phyloP scores from a whole-genome alignment of 2,329 filamentous ascomycete genomes.

The Exophiala sp. region DNA sequence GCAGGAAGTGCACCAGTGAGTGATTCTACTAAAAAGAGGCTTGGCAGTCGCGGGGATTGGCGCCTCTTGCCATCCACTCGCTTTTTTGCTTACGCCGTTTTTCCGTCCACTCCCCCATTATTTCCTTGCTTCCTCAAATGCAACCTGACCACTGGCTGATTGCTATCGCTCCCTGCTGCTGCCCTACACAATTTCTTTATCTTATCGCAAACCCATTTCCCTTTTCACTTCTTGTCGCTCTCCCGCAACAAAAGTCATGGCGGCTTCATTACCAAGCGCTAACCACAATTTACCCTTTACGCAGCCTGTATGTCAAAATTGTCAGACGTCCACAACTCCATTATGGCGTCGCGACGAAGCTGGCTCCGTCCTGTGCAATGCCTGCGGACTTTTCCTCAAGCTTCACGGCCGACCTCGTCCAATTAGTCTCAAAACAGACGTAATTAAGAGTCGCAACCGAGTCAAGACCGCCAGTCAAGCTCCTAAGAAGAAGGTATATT shows the following conservation, averaged over 20 bases:
- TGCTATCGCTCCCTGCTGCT: background rate
- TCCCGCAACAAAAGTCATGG: constrained; percentile 33
- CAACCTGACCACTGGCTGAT: background rate
- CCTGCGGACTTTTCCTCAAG: constrained; percentile 95
- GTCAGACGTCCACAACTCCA: constrained; percentile 89
- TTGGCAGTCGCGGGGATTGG: background rate
- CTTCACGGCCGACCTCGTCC: constrained; percentile 88
- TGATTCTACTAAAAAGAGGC: constrained; percentile 21
- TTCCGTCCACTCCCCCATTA: constrained; percentile 29
- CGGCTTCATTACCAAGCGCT: constrained; percentile 42
- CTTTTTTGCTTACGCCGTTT: too few species aligned
- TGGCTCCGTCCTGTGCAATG: constrained; percentile 95
- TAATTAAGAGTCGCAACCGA: constrained; percentile 98
- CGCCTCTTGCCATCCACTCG: background rate
- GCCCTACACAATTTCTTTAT: constrained; percentile 3
- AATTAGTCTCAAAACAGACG: constrained; percentile 96
- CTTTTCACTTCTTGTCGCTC: background rate
- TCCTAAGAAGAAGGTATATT: constrained; percentile 75
- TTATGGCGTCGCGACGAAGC: constrained; percentile 96
- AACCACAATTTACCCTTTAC: constrained; percentile 56
- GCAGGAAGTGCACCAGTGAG: constrained; percentile 38
- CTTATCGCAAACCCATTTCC: constrained; percentile 9
- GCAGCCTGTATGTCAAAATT: constrained; percentile 97
- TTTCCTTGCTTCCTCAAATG: constrained; percentile 10
- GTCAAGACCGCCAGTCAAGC: constrained; percentile 83